Percentiles rank a stretch among this genome's conserved stretches.
Conservation (phyloP, 495 filamentous ascomycete species). For the Hyphodiscus hymeniophilus region DNA sequence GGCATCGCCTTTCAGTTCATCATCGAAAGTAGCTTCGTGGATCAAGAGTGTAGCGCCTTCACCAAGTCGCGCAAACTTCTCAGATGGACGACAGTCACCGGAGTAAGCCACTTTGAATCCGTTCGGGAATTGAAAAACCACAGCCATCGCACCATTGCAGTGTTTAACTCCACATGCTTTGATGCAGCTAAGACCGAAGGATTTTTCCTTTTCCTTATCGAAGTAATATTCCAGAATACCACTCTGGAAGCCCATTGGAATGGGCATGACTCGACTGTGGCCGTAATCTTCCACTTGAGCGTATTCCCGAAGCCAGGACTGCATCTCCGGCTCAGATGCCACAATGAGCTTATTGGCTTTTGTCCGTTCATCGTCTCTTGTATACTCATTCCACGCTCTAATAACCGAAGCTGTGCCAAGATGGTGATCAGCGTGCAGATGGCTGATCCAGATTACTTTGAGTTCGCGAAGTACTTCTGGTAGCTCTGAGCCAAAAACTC, state of each 20-base stretch:
- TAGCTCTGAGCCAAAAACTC: constrained; percentile 58
- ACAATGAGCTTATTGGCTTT: constrained; percentile 42
- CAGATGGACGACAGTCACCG: constrained; percentile 80
- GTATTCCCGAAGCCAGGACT: constrained; percentile 70
- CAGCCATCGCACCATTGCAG: constrained; percentile 69
- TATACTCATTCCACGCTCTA: constrained; percentile 57
- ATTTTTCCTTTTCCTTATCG: constrained; percentile 12
- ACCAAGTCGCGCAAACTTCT: constrained; percentile 60
- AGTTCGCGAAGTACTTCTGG: constrained; percentile 67
- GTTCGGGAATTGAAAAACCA: constrained; percentile 64
- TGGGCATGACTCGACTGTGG: constrained; percentile 34
- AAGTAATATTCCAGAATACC: constrained; percentile 4
- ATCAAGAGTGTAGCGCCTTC: constrained; percentile 70
- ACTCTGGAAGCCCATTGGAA: constrained; percentile 14
- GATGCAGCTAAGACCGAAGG: constrained; percentile 38
- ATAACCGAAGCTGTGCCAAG: constrained; percentile 73
- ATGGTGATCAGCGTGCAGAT: constrained; percentile 95
- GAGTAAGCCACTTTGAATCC: constrained; percentile 86
- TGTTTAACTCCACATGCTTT: constrained; percentile 61
- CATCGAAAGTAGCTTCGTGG: constrained; percentile 94
- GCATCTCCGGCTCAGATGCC: constrained; percentile 56
- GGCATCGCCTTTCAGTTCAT: constrained; percentile 70
- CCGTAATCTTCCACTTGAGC: constrained; percentile 69
- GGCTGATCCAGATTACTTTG: constrained; percentile 85
- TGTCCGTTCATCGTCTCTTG: constrained; percentile 26